phyloP scores from a whole-genome alignment of 1,284 basidiomycete genomes.

The Amylostereum chailletii region DNA sequence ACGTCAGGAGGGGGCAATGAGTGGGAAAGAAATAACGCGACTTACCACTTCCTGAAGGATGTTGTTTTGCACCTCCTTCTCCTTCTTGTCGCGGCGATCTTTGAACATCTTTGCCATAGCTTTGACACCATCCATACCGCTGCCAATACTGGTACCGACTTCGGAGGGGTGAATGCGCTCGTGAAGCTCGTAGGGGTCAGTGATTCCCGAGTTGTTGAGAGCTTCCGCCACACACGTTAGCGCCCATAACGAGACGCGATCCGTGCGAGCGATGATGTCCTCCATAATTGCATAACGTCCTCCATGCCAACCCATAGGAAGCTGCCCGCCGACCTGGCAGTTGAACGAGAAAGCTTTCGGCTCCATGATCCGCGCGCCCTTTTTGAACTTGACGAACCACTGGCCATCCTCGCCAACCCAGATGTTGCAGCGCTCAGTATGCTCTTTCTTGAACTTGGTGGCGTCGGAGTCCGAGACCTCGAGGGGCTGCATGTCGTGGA shows the following conservation, averaged over 20 bases:
- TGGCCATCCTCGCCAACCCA: constrained; percentile 88
- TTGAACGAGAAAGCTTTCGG: constrained; percentile 96
- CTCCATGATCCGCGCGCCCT: constrained; percentile 88
- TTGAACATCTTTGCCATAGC: constrained; percentile 96
- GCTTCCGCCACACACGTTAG: constrained; percentile 92
- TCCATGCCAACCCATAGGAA: constrained; percentile 96
- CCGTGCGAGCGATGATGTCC: constrained; percentile 92
- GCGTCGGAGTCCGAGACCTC: constrained; percentile 91
- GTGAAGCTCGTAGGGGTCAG: constrained; percentile 96
- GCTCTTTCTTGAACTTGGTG: constrained; percentile 92
- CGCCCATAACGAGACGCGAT: constrained; percentile 96
- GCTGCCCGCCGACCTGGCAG: constrained; percentile 90
- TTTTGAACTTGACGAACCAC: constrained; percentile 98
- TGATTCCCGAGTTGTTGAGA: constrained; percentile 94
- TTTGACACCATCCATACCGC: constrained; percentile 95
- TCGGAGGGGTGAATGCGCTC: constrained; percentile 95
- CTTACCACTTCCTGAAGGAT: constrained; percentile 95
- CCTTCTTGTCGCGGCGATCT: constrained; percentile 94
- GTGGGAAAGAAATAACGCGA: constrained; percentile 50
- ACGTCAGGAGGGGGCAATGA: constrained; percentile 34
- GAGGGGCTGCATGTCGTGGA: constrained; percentile 94
- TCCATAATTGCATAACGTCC: constrained; percentile 96
- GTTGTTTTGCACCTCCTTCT: constrained; percentile 98
- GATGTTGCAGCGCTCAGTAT: constrained; percentile 93
- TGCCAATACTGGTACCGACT: constrained; percentile 87